Evolutionary conservation across 2,329 filamentous ascomycete genomes (phyloP), one percentile per base, ranked within the genome.

Genomic region (Knoxdaviesia proteae): DNA sequence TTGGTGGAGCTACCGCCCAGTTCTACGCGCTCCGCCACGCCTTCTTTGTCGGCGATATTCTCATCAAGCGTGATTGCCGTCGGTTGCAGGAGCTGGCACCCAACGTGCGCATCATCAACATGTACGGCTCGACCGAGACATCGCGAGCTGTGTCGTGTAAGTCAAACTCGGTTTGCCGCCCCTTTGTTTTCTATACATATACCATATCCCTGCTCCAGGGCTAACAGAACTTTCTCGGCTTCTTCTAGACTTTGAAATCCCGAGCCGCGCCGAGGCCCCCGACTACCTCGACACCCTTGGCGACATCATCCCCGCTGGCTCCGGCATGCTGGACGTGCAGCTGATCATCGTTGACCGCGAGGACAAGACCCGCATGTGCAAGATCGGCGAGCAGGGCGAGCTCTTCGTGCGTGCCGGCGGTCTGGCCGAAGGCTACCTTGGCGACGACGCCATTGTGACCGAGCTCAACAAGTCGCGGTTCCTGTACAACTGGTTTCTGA

Each of bases 11-110:
- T 30, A 77, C 64, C 3, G 77, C 83, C 0, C 60, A 81, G 49
- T 92, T 94, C 53, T 80, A 84, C 1, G 67, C 70, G 8, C 65
- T 96, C n/a, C 68, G 79, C 45, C 68, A 75, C 45, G 84, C 78
- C 11, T 88, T 96, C 65, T 96, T 88, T 48, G 88, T 96, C 1
- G 90, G 90, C 33, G 88, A 96, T 54, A 67, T 94, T 34, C 60
- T 96, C 40, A 92, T 84, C 48, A 93, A 77, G 54, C 71, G 76
- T 53, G 88, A 96, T 52, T 92, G 84, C 59, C 67, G 68, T 37
- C 69, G 71, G 30, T 64, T 96, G n/a, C 81, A 83, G 45, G 68
- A 74, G 39, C 68, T 94, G 35, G 87, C 80, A 0, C 66, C 71
- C 0, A 87, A 88, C 48, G 75, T 74, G 46, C 68, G 68, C 47